phyloP scores from a whole-genome alignment of 306 rosid species.

The Hippophae gyantsensis region DNA sequence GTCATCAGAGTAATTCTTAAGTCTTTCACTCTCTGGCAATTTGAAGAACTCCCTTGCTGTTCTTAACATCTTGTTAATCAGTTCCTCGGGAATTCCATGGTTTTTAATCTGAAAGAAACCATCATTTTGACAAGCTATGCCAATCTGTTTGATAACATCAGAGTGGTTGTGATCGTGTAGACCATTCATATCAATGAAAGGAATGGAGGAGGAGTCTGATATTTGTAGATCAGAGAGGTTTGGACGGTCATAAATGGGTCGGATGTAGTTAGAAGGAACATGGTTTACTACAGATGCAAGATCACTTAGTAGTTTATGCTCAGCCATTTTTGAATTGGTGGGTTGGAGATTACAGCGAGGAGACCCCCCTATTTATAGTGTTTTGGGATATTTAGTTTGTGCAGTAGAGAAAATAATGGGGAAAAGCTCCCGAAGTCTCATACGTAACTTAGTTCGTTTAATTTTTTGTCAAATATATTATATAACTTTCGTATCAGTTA shows the following conservation, averaged over 20 bases:
- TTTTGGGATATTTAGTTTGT: no score
- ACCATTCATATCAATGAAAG: constrained; percentile 34
- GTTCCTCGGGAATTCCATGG: constrained; percentile 31
- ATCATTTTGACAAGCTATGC: constrained; percentile 26
- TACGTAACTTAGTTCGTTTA: no score
- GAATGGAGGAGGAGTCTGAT: constrained; percentile 20
- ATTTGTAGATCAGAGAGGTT: constrained; percentile 16
- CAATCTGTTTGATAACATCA: constrained; percentile 25
- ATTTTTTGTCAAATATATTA: no score
- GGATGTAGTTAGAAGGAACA: constrained; percentile 34
- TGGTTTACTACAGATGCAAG: constrained; percentile 13
- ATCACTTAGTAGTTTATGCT: constrained; percentile 21
- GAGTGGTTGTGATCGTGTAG: constrained; percentile 31
- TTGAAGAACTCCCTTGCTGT: constrained; percentile 32
- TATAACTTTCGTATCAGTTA: no score
- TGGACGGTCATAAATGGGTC: constrained; percentile 40
- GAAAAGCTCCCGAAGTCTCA: no score
- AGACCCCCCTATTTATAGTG: no score
- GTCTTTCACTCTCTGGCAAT: constrained; percentile 37
- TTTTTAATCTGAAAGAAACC: constrained; percentile 48
- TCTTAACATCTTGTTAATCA: constrained; percentile 6
- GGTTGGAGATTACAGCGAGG: no score
- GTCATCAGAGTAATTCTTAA: constrained; percentile 45
- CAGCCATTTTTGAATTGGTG: constrained; percentile 9
- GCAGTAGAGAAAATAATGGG: no score